Base-by-base conservation (phyloP, 1,284 basidiomycete genomes). In the Leccinum subspadiceum region DNA sequence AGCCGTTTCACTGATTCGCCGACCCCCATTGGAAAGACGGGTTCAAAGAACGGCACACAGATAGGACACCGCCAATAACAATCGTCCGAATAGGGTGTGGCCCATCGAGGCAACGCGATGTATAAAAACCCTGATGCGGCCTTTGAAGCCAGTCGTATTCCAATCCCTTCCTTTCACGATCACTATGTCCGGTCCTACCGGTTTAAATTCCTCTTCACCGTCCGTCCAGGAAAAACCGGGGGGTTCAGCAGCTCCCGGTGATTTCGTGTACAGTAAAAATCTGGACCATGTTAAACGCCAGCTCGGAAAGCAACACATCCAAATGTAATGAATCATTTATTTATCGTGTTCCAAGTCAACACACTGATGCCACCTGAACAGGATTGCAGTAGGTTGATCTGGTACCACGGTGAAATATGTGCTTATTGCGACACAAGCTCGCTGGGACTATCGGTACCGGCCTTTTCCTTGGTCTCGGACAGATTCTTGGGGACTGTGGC, bases 401-500 rank as follows among this genome's bases (percentile, higher is more conserved):
- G 41, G 12, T 48, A 56, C 44, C 55, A 24, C 29, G 9, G 44
- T 13, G 15, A 2, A 20, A 35, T 20, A 12, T 15, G 31, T 9
- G n/a, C 24, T 62, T 58, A 62, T 46, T 37, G 7, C 56, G 24
- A 65, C 35, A 59, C 56, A 53, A 88, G 85, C 86, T 88, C 68
- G 86, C 86, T 58, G 88, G 88, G 39, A 88, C 85, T 33, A 83
- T 90, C 61, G 88, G 88, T 49, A 92, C 90, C 1, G 91, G 90
- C 70, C 79, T 93, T 20, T 94, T 95, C 78, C 79, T 94, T 48
- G 91, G 91, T 63, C 87, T 89, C 12, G 93, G 92, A 20, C 76
- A 80, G 57, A 80, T 86, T 3, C 76, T 89, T 13, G 67, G 71
- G 12, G 73, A 68, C 12, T 82, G 83, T 58, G 87, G 88, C 13